phyloP scores from a whole-genome alignment of 2,329 filamentous ascomycete species.

The Claviceps digitariae region DNA sequence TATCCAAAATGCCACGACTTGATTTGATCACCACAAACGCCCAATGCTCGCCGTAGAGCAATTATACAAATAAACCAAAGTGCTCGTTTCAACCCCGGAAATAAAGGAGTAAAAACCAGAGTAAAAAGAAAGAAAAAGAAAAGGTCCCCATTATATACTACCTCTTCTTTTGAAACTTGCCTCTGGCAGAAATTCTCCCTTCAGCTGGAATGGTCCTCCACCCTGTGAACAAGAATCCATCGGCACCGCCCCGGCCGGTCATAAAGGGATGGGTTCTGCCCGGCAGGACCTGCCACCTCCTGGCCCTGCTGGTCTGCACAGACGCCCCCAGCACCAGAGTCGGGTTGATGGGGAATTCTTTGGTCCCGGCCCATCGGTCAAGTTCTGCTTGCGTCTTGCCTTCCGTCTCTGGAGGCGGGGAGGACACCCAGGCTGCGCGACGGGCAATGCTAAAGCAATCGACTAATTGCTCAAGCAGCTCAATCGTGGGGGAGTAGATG shows the following conservation, averaged over 20 bases:
- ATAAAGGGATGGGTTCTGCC: constrained; percentile 88
- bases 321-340: constrained; percentile 65
- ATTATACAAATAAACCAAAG: no score
- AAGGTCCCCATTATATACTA: constrained; percentile 14
- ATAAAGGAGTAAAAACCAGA: no score
- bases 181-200: constrained; percentile 69
- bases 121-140: not conserved
- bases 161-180: constrained; percentile 57
- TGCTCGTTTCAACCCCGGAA: no score
- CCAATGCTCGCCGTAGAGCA: no score
- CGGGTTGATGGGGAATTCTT: constrained; percentile 80
- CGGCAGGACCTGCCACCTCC: constrained; percentile 82
- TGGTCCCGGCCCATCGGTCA: constrained; percentile 43
- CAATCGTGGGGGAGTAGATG: constrained; percentile 70
- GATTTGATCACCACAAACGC: no score
- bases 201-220: constrained; percentile 68
- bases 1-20: not conserved
- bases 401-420: constrained; percentile 31
- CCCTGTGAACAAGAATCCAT: constrained; percentile 81
- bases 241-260: constrained; percentile 74
- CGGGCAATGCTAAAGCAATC: constrained; percentile 77
- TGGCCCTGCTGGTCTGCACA: constrained; percentile 67
- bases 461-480: constrained; percentile 62
- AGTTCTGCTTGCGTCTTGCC: constrained; percentile 34
- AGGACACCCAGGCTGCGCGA: constrained; percentile 57